These are phyloP conservation scores for Aspergillus ochraceoroseus DNA, from an alignment of 2,329 filamentous ascomycete genomes.

Conservation along the genomic window DNA sequence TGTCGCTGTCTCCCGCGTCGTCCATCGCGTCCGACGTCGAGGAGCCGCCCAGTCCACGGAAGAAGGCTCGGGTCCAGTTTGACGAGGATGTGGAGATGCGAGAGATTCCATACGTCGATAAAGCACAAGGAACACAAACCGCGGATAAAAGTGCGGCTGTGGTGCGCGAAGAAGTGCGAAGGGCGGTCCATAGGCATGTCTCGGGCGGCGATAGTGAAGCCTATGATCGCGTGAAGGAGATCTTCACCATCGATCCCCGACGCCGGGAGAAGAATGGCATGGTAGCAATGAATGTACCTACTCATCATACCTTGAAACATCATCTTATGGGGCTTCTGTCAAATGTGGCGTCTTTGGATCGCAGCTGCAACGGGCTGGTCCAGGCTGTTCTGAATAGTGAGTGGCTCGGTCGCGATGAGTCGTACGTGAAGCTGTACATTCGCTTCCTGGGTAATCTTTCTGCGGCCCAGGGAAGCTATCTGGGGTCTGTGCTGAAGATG, in stretches of 20 bases:
- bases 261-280: constrained; percentile 33
- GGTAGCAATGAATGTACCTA: constrained; percentile 45
- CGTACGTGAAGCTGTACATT: constrained; percentile 54
- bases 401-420: constrained; percentile 59
- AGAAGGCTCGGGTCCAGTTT: constrained; percentile 44
- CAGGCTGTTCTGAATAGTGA: constrained; percentile 54
- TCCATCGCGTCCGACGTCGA: constrained; percentile 29
- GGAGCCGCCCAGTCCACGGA: constrained; percentile 33
- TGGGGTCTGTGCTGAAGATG: constrained; percentile 69
- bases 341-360: constrained; percentile 53
- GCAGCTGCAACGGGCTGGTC: constrained; percentile 55
- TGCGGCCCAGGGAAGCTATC: constrained; percentile 75
- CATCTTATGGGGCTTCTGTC: constrained; percentile 56
- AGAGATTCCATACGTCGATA: constrained; percentile 14
- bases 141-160: constrained; percentile 54
- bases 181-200: constrained; percentile 52
- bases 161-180: constrained; percentile 57
- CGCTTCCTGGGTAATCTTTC: constrained; percentile 60
- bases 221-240: constrained; percentile 54
- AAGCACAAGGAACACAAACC: constrained; percentile 30
- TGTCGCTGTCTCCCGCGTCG: constrained; percentile 32
- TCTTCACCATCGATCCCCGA: constrained; percentile 49
- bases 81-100: constrained; percentile 37
- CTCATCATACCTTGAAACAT: constrained; percentile 51
- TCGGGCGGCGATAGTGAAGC: constrained; percentile 50